phyloP scores from a whole-genome alignment of 2,329 filamentous ascomycete species.

The Pyricularia sp. region DNA sequence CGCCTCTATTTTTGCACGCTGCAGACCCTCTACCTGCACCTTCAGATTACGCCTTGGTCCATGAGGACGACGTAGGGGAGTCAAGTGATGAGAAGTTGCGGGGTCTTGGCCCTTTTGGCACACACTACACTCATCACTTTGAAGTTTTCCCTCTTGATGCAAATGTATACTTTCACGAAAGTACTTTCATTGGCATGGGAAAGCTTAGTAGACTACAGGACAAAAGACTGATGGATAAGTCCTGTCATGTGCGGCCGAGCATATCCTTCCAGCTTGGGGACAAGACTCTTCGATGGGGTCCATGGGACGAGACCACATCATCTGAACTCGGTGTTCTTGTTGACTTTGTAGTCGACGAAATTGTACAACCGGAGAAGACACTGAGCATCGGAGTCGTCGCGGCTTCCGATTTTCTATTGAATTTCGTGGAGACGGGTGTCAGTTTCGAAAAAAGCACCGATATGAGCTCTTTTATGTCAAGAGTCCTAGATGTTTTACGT shows the following conservation, averaged over 20 bases:
- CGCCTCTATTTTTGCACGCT: constrained; percentile 42
- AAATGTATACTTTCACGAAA: constrained; percentile 50
- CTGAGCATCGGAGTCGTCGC: constrained; percentile 13
- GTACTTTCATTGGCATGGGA: constrained; percentile 48
- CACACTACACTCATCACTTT: constrained; percentile 52
- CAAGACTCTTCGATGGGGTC: constrained; percentile 41
- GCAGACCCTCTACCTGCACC: constrained; percentile 37
- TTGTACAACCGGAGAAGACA: background rate
- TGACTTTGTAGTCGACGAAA: constrained; percentile 45
- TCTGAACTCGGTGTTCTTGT: constrained; percentile 54
- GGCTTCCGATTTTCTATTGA: constrained; percentile 34
- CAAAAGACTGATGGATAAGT: constrained; percentile 16
- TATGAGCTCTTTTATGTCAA: constrained; percentile 30
- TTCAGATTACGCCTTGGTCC: constrained; percentile 13
- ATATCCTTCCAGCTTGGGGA: constrained; percentile 36
- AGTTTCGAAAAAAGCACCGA: constrained; percentile 25
- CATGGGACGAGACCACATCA: constrained; percentile 48
- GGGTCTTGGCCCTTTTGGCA: constrained; percentile 51
- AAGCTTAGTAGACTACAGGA: constrained; percentile 30
- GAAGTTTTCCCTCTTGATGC: constrained; percentile 48
- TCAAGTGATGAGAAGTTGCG: constrained; percentile 28
- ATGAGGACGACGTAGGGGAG: constrained; percentile 12
- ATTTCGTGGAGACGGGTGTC: constrained; percentile 35
- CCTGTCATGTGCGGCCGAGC: constrained; percentile 18
- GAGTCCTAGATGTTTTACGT: constrained; percentile 31